Base-by-base conservation (phyloP, 2,329 filamentous ascomycete species). In the Trichoderma endophyticum region DNA sequence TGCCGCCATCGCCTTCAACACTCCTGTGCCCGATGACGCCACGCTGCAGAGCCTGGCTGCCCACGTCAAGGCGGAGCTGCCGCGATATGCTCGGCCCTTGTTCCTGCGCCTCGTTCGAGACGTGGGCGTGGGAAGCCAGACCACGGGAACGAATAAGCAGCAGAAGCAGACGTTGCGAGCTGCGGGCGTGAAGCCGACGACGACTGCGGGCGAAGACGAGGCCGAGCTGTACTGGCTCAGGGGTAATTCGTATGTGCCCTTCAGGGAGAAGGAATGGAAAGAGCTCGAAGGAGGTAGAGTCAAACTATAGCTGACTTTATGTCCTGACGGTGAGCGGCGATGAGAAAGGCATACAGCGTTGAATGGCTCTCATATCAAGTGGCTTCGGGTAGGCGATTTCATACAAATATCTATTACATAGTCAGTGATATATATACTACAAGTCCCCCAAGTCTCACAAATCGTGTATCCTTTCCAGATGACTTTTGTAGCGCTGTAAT, bases 131-230 rank as follows among this genome's bases (percentile, higher is more conserved):
- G 81, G 83, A 1, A 85, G 89, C 75, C 89, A 92, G 77, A 86
- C 89, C 1, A 97, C 94, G 5, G 93, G 94, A 0, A 97, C 94
- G 62, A 92, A 94, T 77, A 97, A 97, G 85, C 93, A 97, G 83
- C 92, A 95, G 82, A 97, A 97, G 81, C 89, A 92, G 74, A 81
- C 84, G 0, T 80, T 97, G 74, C 85, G 93, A n/a, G 84, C 86
- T 2, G 87, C 95, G 74, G 94, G 94, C 0, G 92, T 95, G 0
- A 88, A 93, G 76, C 92, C 91, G 0, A 43, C 39, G 0, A 4
- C 39, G 39, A 9, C 39, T 1, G 36, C 15, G 39, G 39, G 32
- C 9, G 36, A 62, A 21, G 57, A 36, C 1, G 68, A 18, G 6
- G 24, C 68, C 1, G 83, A 86, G 1, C 80, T 92, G 60, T 91